These are phyloP conservation scores for Gossypium anomalum DNA, from an alignment of 345 rosid genomes.

Conservation along the genomic window DNA sequence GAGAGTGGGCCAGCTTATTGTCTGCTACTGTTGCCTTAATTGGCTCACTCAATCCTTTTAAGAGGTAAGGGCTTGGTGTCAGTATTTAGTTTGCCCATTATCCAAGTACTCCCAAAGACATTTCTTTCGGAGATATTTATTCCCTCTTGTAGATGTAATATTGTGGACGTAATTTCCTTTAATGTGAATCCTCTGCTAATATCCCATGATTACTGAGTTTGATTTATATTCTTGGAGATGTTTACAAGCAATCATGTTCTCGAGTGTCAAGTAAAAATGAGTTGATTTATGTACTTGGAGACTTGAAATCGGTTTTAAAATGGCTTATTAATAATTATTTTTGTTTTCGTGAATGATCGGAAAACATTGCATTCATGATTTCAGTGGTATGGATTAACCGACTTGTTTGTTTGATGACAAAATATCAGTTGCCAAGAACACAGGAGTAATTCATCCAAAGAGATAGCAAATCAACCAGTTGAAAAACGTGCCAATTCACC, in stretches of 20 bases:
- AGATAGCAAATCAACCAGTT: conserved; percentile 29
- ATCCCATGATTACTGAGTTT: neutral
- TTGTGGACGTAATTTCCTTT: neutral
- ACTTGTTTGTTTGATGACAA: conserved; percentile 16
- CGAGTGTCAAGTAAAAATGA: neutral
- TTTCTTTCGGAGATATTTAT: conserved; percentile 13
- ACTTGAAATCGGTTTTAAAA: neutral
- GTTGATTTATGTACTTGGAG: neutral
- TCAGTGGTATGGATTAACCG: neutral
- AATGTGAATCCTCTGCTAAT: neutral
- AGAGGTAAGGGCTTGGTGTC: conserved; percentile 55
- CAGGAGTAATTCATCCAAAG: conserved; percentile 23
- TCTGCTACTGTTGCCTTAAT: conserved; percentile 51
- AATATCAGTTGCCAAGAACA: conserved; percentile 33
- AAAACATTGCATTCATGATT: neutral
- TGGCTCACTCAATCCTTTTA: conserved; percentile 33
- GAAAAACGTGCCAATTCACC: conserved; percentile 38
- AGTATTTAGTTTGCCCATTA: conserved; percentile 47
- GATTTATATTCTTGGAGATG: neutral
- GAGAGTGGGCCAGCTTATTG: conserved; percentile 52
- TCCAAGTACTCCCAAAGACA: conserved; percentile 48
- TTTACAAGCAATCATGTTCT: neutral
- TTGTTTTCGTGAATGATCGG: neutral
- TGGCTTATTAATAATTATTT: neutral
- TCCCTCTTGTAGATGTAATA: neutral